phyloP scores from a whole-genome alignment of 2,329 filamentous ascomycete genomes.

The Rachicladosporium sp. region DNA sequence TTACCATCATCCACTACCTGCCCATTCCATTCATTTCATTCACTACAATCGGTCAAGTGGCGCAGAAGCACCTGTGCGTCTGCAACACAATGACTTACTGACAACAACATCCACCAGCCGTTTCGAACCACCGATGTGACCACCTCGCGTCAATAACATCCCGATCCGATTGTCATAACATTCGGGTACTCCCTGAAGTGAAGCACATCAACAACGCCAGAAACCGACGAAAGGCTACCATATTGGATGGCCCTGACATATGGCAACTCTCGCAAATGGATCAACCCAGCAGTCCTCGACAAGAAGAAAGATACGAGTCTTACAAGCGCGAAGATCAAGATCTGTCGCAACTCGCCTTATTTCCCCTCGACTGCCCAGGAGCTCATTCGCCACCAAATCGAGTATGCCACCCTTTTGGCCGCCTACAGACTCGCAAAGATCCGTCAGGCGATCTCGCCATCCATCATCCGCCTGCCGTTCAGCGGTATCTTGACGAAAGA shows the following conservation, averaged over 20 bases:
- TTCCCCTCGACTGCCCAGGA: slow-evolving; percentile 3
- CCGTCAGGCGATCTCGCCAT: background rate
- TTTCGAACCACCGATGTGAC: too few relatives aligned
- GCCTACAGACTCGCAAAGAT: background rate
- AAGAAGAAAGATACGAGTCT: slow-evolving; percentile 10
- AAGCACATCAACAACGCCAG: background rate
- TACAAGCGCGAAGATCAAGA: slow-evolving; percentile 11
- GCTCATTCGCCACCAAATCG: background rate
- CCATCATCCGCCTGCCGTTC: slow-evolving; percentile 6
- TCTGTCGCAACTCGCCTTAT: slow-evolving; percentile 17
- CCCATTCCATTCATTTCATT: too few relatives aligned
- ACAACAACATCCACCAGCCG: too few relatives aligned
- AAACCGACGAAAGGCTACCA: background rate
- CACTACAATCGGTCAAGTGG: too few relatives aligned
- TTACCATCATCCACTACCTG: too few relatives aligned
- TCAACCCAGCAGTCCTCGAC: slow-evolving; percentile 6
- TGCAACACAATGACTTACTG: too few relatives aligned
- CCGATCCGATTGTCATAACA: too few relatives aligned
- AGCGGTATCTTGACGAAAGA: slow-evolving; percentile 8
- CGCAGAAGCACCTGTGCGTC: too few relatives aligned
- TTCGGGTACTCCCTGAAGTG: too few relatives aligned
- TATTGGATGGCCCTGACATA: slow-evolving; percentile 1
- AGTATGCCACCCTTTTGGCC: background rate
- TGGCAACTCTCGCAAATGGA: slow-evolving; percentile 9
- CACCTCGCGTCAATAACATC: too few relatives aligned